These are phyloP conservation scores for Herpotrichia juniperi DNA, from an alignment of 2,329 filamentous ascomycete species.

Conservation along the genomic window DNA sequence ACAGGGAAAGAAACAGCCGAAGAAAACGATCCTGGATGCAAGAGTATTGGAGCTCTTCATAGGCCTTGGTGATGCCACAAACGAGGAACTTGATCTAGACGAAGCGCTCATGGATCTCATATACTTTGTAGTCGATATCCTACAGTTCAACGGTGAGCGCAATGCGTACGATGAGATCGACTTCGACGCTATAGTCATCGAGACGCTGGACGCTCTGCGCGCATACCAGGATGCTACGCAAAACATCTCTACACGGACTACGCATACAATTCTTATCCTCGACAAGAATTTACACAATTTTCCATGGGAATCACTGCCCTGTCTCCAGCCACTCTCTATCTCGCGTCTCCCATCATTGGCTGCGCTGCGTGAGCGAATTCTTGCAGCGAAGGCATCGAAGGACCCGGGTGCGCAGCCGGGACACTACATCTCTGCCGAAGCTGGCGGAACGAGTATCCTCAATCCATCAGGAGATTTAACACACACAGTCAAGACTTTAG, in stretches of 20 bases:
- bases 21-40: conserved; percentile 61
- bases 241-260: conserved; percentile 43
- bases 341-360: conserved; percentile 88
- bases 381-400: conserved; percentile 54
- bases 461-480: conserved; percentile 87
- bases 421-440: conserved; percentile 57
- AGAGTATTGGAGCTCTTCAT: conserved; percentile 87
- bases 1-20: conserved; percentile 61
- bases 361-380: conserved; percentile 77
- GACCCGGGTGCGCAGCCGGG: conserved; percentile 25
- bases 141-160: conserved; percentile 94
- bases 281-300: conserved; percentile 91
- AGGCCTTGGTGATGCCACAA: conserved; percentile 76
- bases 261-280: conserved; percentile 85
- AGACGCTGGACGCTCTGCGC: conserved; percentile 82
- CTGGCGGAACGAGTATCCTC: conserved; percentile 75
- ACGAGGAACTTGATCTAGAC: conserved; percentile 75
- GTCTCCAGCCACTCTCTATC: conserved; percentile 77
- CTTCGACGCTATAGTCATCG: conserved; percentile 88
- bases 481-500: conserved; percentile 78
- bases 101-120: conserved; percentile 90
- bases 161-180: conserved; percentile 99
- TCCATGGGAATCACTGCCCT: conserved; percentile 95
- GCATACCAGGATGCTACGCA: conserved; percentile 69
- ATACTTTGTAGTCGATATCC: conserved; percentile 94